These are phyloP conservation scores for Fusarium sp. DNA, from an alignment of 2,329 filamentous ascomycete species.

Conservation along the genomic window DNA sequence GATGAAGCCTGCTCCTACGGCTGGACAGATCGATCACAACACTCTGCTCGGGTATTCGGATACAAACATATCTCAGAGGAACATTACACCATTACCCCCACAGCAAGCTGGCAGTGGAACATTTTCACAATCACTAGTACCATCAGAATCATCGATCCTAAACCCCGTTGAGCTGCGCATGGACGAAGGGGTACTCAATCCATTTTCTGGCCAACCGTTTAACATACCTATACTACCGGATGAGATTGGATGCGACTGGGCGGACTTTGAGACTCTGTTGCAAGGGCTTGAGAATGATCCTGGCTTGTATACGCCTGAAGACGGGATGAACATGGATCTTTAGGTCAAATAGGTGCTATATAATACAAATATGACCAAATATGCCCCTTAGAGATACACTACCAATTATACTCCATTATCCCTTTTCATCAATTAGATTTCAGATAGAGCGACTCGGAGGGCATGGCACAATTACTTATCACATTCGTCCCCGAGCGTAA, in stretches of 20 bases:
- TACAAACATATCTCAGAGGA: rapidly evolving
- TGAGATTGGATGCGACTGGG: constrained; percentile 23
- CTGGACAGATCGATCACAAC: rapidly evolving
- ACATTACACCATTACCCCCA: rapidly evolving
- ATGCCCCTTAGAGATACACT: too few species aligned
- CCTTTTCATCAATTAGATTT: too few species aligned
- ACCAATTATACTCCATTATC: too few species aligned
- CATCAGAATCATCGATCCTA: rapidly evolving
- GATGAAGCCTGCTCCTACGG: not conserved
- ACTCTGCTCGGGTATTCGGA: rapidly evolving
- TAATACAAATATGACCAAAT: too few species aligned
- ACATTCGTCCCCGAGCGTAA: too few species aligned
- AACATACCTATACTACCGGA: constrained; percentile 7
- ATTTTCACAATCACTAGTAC: not conserved
- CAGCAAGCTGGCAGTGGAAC: rapidly evolving
- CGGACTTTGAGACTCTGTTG: constrained; percentile 11
- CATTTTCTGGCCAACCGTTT: constrained; percentile 3
- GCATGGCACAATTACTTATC: too few species aligned
- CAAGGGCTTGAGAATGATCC: constrained; percentile 13
- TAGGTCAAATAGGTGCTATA: not conserved
- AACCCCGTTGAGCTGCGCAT: not conserved
- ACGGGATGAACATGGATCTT: not conserved
- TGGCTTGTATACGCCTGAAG: not conserved
- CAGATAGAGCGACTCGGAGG: too few species aligned
- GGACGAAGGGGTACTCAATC: not conserved